Evolutionary conservation across 768 basidiomycete species (phyloP).

Genomic region (Rhodotorula graminis): DNA sequence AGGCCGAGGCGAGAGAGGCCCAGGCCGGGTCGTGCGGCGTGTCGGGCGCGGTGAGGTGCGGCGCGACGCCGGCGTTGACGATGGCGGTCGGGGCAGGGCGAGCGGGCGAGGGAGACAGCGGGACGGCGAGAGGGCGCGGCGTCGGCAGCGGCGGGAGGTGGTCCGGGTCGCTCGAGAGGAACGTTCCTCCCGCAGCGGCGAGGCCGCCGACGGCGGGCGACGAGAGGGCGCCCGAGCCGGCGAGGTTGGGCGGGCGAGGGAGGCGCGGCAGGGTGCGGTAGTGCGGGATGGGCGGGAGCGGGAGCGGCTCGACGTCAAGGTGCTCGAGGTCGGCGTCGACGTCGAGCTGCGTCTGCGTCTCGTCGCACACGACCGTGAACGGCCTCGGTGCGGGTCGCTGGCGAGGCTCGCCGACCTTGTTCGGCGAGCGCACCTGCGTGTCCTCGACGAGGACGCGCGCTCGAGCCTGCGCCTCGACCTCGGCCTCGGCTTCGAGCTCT

Average conservation of each 20-base stretch:
- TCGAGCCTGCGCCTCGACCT: neutral
- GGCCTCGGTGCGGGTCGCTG: neutral
- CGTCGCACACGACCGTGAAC: constrained; percentile 9
- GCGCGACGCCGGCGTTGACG: no score
- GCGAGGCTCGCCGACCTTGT: no score
- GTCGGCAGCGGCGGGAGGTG: neutral
- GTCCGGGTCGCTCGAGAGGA: neutral
- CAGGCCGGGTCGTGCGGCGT: neutral
- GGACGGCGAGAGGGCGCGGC: neutral
- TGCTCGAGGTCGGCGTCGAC: no score
- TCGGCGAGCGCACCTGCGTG: constrained; percentile 10
- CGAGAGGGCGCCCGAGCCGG: neutral
- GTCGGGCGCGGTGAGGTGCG: neutral
- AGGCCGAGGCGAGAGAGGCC: neutral
- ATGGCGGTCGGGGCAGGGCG: no score
- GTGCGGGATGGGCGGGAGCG: neutral
- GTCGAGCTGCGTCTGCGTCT: constrained; percentile 6
- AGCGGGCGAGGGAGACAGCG: neutral
- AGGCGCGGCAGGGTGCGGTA: constrained; percentile 1
- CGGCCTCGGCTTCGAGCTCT: neutral
- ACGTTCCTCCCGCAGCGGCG: no score
- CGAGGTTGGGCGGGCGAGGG: neutral
- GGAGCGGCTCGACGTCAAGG: no score
- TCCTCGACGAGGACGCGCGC: constrained; percentile 25
- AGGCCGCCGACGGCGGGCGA: neutral